Evolutionary conservation across 306 rosid genomes (phyloP), one percentile per base, ranked within the genome.

Genomic region (Prunus salicina): DNA sequence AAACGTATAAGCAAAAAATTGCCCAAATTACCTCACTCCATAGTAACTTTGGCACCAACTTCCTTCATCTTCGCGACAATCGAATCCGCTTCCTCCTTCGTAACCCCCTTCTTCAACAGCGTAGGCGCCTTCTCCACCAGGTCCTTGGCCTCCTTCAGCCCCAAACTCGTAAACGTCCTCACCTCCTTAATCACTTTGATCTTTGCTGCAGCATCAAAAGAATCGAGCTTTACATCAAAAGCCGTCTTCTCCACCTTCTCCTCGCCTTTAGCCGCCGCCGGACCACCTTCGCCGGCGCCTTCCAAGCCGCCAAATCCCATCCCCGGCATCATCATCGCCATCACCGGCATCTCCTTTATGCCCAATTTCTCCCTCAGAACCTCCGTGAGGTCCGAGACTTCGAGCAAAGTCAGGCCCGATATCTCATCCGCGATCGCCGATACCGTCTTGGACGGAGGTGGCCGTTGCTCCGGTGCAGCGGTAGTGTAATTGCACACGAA

Each of bases 41-140:
- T 88, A 0, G 92, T 72, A 72, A 86, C 97, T 71, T 92, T 91
- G 14, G 97, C 99, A 2, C 99, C 98, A 74, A 92, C 83, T 24
- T 84, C 93, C 84, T 90, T 95, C 96, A 95, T 81, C 90, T 92
- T 95, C 7, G 93, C 90, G 12, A 92, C 83, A 73, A 92, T 92
- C 1, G 73, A 50, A 75, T 95, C 97, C 0, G 97, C 99, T 72
- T 92, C 99, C 77, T 95, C 99, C 76, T 92, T 95, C 0, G 92
- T 87, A 32, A 90, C 91, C 25, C 98, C 97, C 76, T 90, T 91
- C 93, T 94, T 94, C 93, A 94, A 80, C 76, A 94, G 83, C 0
- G 95, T 79, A 0, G 97, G 98, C 49, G 86, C 89, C 77, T 92
- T 91, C 91, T 91, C n/a, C n/a, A n/a, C n/a, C n/a, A n/a, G n/a